A percentile compares a stretch with the other conserved stretches of the same genome.
Conservation (phyloP, 148 eudicot genomes). For the Silene latifolia region DNA sequence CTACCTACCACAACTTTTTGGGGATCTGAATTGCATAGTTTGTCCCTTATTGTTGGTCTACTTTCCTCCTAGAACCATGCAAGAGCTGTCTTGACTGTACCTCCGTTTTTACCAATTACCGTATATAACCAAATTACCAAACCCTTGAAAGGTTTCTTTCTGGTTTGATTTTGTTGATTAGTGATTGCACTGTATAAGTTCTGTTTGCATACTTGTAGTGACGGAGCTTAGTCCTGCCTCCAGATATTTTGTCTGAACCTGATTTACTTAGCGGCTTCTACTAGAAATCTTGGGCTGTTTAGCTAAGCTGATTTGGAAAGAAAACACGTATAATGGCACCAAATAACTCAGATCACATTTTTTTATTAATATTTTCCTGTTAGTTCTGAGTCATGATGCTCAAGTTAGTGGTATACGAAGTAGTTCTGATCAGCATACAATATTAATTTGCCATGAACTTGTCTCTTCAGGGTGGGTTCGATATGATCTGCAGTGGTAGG, state of each 20-base stretch:
- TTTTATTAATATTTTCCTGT: not conserved
- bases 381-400: not conserved
- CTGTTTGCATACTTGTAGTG: not conserved
- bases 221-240: not conserved
- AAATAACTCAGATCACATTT: not conserved
- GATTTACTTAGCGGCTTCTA: not conserved
- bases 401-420: not conserved
- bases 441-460: conserved; percentile 1
- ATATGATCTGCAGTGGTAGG: conserved; percentile 96
- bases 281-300: not conserved
- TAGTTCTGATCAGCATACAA: not conserved
- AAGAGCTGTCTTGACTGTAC: not conserved
- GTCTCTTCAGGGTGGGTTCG: conserved; percentile 84
- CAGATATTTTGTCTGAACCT: not conserved
- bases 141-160: not conserved
- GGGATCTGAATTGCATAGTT: not conserved
- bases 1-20: not conserved
- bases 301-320: not conserved
- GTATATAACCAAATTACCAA: not conserved
- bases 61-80: not conserved
- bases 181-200: not conserved
- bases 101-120: not conserved
- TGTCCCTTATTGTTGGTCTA: not conserved
- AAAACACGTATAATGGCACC: not conserved
- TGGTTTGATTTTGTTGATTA: not conserved